phyloP scores from a whole-genome alignment of 768 basidiomycete genomes.

The Tylopilus sp. region DNA sequence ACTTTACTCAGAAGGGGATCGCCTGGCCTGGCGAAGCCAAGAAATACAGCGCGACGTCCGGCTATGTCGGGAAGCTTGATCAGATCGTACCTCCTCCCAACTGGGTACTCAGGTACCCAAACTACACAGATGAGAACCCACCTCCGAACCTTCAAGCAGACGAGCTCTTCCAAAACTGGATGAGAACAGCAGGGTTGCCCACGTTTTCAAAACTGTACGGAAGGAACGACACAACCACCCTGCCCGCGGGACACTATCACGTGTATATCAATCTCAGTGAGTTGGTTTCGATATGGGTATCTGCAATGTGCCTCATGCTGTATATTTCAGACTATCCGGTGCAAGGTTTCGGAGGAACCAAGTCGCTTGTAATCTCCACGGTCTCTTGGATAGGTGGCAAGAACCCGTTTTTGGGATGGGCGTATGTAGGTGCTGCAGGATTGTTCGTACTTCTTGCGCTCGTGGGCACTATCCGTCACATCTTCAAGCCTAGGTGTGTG shows the following conservation, averaged over 20 bases:
- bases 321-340: conserved; percentile 84
- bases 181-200: conserved; percentile 95
- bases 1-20: conserved; percentile 75
- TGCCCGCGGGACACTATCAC: conserved; percentile 72
- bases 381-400: conserved; percentile 99
- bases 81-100: conserved; percentile 91
- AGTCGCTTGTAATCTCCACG: conserved; percentile 94
- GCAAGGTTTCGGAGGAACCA: conserved; percentile 85
- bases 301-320: conserved; percentile 3
- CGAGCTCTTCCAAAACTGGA: conserved; percentile 99
- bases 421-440: conserved; percentile 86
- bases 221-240: conserved; percentile 75
- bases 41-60: conserved; percentile 68
- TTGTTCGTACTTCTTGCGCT: conserved; percentile 88
- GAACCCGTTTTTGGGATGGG: conserved; percentile 98
- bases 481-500: conserved; percentile 84
- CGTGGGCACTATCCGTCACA: conserved; percentile 85
- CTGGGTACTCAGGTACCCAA: conserved; percentile 72
- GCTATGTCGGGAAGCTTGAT: conserved; percentile 51
- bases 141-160: conserved; percentile 73
- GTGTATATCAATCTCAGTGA: conserved; percentile 79
- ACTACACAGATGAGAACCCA: conserved; percentile 60
- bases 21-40: conserved; percentile 95
- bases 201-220: conserved; percentile 96
- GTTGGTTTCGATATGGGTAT: background rate